Evolutionary conservation across 202 grass and related monocot species (phyloP).

Genomic region (Panicum hallii): DNA sequence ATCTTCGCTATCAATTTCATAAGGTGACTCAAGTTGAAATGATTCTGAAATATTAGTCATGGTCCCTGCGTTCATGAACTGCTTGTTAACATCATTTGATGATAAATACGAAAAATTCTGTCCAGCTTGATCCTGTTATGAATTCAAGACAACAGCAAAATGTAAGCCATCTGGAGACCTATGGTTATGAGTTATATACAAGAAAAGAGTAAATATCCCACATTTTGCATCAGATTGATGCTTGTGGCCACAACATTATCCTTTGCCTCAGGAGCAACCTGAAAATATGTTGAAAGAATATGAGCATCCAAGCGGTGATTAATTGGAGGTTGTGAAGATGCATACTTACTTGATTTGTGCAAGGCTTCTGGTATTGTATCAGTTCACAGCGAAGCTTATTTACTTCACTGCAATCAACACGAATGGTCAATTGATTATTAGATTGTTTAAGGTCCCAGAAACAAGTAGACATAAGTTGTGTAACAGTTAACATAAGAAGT

Average conservation of each 20-base stretch:
- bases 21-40: constrained; percentile 49
- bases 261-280: constrained; percentile 40
- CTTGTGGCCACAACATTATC: constrained; percentile 27
- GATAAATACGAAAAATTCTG: constrained; percentile 38
- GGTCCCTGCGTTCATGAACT: constrained; percentile 40
- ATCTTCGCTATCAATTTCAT: constrained; percentile 51
- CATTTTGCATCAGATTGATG: constrained; percentile 28
- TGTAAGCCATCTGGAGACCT: constrained; percentile 19
- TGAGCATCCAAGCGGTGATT: constrained; percentile 32
- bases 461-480: constrained; percentile 15
- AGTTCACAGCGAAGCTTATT: constrained; percentile 66
- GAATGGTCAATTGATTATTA: constrained; percentile 21
- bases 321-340: constrained; percentile 8
- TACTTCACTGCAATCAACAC: constrained; percentile 59
- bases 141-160: constrained; percentile 43
- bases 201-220: constrained; percentile 33
- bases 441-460: constrained; percentile 24
- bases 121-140: constrained; percentile 39
- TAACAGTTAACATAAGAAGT: constrained; percentile 12
- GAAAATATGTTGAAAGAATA: constrained; percentile 30
- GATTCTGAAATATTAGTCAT: constrained; percentile 46
- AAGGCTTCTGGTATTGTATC: constrained; percentile 53
- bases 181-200: background rate
- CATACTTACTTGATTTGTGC: constrained; percentile 45
- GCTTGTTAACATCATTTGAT: constrained; percentile 25